Evolutionary conservation across 805 yeast genomes (phyloP), one percentile per base, ranked within the genome.

Genomic region (Metschnikowia noctiluminum): DNA sequence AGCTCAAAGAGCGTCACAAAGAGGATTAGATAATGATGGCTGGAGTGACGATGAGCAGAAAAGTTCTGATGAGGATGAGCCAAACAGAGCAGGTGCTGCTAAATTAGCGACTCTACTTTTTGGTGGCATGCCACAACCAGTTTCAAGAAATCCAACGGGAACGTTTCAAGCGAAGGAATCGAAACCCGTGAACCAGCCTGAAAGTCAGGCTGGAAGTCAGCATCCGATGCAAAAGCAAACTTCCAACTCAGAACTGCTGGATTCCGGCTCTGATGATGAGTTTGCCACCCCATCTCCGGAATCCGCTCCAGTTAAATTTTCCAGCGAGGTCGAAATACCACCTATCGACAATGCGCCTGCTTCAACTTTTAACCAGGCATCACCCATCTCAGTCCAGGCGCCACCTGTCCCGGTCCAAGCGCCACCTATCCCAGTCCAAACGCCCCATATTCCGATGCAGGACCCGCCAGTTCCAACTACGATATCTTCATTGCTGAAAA

Each of bases 1-100:
- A 48, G 85, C 84, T 2, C 91, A 86, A 64, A 74, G 94, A 65
- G 81, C 78, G 28, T 80, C 87, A 7, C 92, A 87, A 62, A 74
- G 91, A 64, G 84, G 84, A 4, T 58, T 69, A 38, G 67, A 68
- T 8, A 66, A 61, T 28, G 72, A 68, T 36, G 82, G 69, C 48
- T 78, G 77, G 69, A 81, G 81, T 51, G 80, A 77, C 45, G 63
- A 70, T 4, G 64, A 64, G 27, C 74, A 69, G 15, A 64, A 62
- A 40, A 70, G 70, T 12, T 79, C 78, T 12, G 80, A 77, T 44
- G 83, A 78, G 42, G 78, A 73, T 45, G 74, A 56, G 60, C 81
- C 65, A 16, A 71, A 76, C 48, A 64, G 76, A 43, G 75, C 77
- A 0, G 82, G 81, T 37, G 83, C 82, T 37, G 82, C 82, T 1